Conservation (phyloP, 345 rosid species). For the Citrus glauca region DNA sequence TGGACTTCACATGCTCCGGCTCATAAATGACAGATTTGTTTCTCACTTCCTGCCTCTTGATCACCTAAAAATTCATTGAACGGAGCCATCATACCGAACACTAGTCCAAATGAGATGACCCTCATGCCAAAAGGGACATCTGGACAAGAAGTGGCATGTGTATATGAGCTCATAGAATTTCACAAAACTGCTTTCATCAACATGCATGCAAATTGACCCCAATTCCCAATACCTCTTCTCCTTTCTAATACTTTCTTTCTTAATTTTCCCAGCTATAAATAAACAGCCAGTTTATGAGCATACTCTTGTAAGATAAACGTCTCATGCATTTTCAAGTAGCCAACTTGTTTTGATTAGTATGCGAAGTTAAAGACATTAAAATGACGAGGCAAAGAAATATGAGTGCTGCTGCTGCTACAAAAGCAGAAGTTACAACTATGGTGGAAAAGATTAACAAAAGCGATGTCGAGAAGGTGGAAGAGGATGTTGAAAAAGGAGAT, state of each 20-base stretch:
- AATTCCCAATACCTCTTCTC: background rate
- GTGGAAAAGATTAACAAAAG: conserved; percentile 21
- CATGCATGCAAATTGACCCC: background rate
- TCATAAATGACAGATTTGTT: too few species aligned
- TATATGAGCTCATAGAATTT: background rate
- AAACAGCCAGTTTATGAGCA: background rate
- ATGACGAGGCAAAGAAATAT: conserved; percentile 35
- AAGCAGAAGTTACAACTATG: background rate
- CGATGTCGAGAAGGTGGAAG: conserved; percentile 3
- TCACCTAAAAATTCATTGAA: conserved; percentile 13
- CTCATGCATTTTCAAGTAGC: background rate
- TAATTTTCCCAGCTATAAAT: background rate
- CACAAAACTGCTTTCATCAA: background rate
- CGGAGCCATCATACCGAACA: background rate
- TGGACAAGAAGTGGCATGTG: background rate
- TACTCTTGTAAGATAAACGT: background rate
- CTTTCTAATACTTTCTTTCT: too few species aligned
- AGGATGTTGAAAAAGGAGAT: background rate
- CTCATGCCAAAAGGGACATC: background rate
- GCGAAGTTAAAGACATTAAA: background rate
- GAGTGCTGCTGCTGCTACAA: background rate
- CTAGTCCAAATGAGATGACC: conserved; percentile 4
- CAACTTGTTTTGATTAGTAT: background rate
- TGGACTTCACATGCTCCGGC: too few species aligned
- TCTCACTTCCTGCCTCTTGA: background rate